Evolutionary conservation across 768 basidiomycete genomes (phyloP), one percentile per base, ranked within the genome.

Genomic region (Rubroboletus satanas): DNA sequence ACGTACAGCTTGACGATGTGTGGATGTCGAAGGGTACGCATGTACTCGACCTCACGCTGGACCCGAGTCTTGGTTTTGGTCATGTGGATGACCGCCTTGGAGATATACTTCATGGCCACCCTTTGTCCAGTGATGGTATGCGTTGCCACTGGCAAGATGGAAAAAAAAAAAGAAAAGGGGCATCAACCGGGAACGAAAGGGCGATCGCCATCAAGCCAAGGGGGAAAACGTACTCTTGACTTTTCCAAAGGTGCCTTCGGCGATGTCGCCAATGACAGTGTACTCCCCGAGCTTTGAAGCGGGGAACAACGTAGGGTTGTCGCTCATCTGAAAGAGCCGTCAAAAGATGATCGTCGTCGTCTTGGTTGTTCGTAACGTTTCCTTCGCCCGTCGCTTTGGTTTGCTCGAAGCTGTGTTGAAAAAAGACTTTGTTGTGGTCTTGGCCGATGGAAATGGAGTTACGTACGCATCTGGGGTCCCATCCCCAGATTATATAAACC

Each of bases 71-170:
- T 94, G 65, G 93, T 97, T 72, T 91, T 91, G 60, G 91, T 90
- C 62, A 86, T 83, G 62, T 88, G 85, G 53, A 98, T 98, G 62
- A 90, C 93, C 33, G 90, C 90, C 71, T 97, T 93, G 52, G 91
- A 92, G 57, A 98, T 92, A 67, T 88, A 93, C 77, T 99, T 98
- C 90, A 99, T 92, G 11, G 97, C 96, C 49, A 99, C 96, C 64
- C 85, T 85, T 66, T 97, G 93, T 4, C 95, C 93, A 1, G 97
- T 98, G 64, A 98, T 82, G 52, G 88, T 89, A 73, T 99, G 96
- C 11, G 83, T 84, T 39, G 94, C 96, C 83, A 95, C 95, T 98
- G 49, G 59, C 32, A 54, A 54, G 42, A 49, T 32, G 56, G 35
- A 42, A 37, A 64, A 29, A 57, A 57, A 39, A 35, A 36, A 61